Evolutionary conservation across 2,329 filamentous ascomycete species (phyloP).

Genomic region (Leptographium procerum): DNA sequence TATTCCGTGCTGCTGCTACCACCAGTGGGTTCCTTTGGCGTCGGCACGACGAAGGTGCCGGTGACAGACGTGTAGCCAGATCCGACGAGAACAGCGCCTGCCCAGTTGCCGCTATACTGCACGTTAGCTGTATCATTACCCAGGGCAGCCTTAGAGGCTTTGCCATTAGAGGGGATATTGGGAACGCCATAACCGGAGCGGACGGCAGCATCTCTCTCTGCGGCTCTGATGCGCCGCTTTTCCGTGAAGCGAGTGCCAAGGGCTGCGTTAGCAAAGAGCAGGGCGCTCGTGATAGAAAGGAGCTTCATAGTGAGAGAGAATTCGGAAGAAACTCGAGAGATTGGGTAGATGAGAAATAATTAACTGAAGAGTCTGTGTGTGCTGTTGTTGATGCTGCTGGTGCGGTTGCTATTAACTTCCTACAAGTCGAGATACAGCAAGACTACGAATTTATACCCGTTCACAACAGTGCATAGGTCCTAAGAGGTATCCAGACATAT

Average conservation of each 20-base stretch:
- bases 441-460: not conserved
- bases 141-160: not conserved
- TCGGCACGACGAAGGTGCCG: conserved; percentile 13
- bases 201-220: not conserved
- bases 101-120: conserved; percentile 32
- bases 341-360: not conserved
- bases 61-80: conserved; percentile 4
- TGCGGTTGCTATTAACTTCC: no score
- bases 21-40: conserved; percentile 12
- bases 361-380: not conserved
- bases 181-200: not conserved
- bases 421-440: no score
- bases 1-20: conserved; percentile 12
- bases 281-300: not conserved
- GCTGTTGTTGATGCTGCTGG: no score
- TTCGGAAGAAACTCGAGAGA: not conserved
- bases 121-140: not conserved
- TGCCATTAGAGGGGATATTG: not conserved
- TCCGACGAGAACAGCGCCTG: conserved; percentile 6
- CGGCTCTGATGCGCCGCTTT: not conserved
- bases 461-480: not conserved
- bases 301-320: not conserved
- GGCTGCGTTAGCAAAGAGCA: not conserved
- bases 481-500: not conserved
- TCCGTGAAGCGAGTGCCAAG: not conserved